Evolutionary conservation across 805 yeast species (phyloP), one percentile per base, ranked within the genome.

Genomic region (Kuraishia piskuri): DNA sequence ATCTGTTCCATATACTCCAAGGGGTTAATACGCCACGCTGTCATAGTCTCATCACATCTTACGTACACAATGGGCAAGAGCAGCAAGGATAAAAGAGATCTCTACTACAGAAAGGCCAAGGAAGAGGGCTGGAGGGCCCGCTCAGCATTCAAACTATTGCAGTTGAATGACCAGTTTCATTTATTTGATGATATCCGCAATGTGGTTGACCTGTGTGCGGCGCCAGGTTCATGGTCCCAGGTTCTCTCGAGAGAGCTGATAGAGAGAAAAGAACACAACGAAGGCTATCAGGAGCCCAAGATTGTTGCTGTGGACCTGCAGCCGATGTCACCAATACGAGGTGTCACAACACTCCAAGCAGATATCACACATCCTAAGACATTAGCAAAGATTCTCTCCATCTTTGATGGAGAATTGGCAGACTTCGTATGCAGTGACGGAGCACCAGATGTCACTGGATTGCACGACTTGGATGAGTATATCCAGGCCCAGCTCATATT

Each of bases 201-300:
- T 60, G 98, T 94, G 3, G 99, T 94, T 4, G 99, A 94, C 69
- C 75, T 94, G 26, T 94, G 99, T 76, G 99, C 99, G 40, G 99
- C 98, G 3, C 97, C 97, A 0, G 97, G 97, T 1, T 90, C 97
- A 2, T 94, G 99, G 99, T 88, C 96, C 1, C 99, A 94, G 66
- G 99, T 94, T 0, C 77, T 94, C 14, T 84, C 94, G 31, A 70
- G 88, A 59, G 84, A 84, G 61, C 69, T 88, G 45, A 81, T 76
- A 59, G 73, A 74, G 55, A 76, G 68, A 40, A 21, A 48, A 14
- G 49, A 46, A 22, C 22, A 20, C 22, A 65, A 67, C 50, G 63
- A 64, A 20, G 58, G 61, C 48, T 62, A 63, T n/a, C 59, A 59
- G 17, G 67, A 67, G 46, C 65, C 68, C 14, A 88, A 84, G 61